These are phyloP conservation scores for Cryptococcus neoformans DNA, from an alignment of 1,284 basidiomycete genomes.

Conservation along the genomic window DNA sequence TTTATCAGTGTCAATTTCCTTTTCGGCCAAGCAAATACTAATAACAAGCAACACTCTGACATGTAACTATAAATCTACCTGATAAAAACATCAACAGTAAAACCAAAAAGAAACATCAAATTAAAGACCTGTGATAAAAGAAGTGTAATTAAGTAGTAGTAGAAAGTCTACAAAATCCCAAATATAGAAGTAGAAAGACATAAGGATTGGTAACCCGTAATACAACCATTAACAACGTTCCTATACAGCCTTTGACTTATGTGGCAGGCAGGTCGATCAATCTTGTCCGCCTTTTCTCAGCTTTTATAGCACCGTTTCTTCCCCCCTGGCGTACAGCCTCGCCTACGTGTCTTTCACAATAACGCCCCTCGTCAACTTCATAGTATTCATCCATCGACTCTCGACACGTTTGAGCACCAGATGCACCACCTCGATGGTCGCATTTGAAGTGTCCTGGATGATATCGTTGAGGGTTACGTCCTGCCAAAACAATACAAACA, in stretches of 20 bases:
- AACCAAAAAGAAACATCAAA: too few species aligned
- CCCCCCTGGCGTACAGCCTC: constrained; percentile 3
- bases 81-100: too few species aligned
- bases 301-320: constrained; percentile 28
- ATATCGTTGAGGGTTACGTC: constrained; percentile 69
- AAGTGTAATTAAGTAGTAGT: too few species aligned
- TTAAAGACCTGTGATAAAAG: too few species aligned
- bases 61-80: too few species aligned
- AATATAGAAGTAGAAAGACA: too few species aligned
- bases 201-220: too few species aligned
- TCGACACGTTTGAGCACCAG: constrained; percentile 27
- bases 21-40: too few species aligned
- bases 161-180: too few species aligned
- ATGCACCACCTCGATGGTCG: constrained; percentile 53
- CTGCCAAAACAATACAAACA: constrained; percentile 67
- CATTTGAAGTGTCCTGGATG: constrained; percentile 78
- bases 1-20: too few species aligned
- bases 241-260: not conserved
- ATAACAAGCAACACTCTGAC: too few species aligned
- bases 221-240: not conserved
- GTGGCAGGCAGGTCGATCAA: constrained; percentile 37
- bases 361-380: constrained; percentile 74
- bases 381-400: constrained; percentile 64
- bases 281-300: constrained; percentile 49
- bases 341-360: constrained; percentile 70